phyloP scores from a whole-genome alignment of 257 asterid species.

The Striga asiatica region DNA sequence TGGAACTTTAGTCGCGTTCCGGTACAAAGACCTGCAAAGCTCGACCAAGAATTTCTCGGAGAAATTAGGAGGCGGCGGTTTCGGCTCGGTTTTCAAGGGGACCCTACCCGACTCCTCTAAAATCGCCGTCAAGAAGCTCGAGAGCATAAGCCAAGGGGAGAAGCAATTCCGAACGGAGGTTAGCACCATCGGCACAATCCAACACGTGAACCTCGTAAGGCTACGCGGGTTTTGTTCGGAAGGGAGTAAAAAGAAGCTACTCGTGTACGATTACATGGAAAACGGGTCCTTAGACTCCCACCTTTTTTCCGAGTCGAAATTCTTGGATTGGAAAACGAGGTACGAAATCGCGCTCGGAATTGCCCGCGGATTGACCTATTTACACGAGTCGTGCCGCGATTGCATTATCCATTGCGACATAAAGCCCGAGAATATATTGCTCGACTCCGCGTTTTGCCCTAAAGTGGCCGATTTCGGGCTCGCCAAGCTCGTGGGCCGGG shows the following conservation, averaged over 20 bases:
- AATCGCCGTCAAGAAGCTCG: conserved; percentile 40
- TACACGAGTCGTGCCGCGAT: conserved; percentile 44
- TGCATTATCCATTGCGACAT: conserved; percentile 47
- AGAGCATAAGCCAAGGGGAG: conserved; percentile 41
- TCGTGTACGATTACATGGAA: conserved; percentile 34
- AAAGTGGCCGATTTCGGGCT: conserved; percentile 38
- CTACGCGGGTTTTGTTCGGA: conserved; percentile 42
- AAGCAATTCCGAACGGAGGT: conserved; percentile 38
- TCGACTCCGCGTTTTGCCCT: conserved; percentile 25
- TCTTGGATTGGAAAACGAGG: conserved; percentile 31
- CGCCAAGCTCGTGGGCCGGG: conserved; percentile 42
- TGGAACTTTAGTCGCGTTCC: conserved; percentile 29
- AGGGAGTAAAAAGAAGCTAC: conserved; percentile 27
- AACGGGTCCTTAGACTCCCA: conserved; percentile 36
- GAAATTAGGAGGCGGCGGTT: conserved; percentile 44
- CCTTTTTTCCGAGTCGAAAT: conserved; percentile 20
- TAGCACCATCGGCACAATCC: conserved; percentile 37
- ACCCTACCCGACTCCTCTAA: conserved; percentile 24
- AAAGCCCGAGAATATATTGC: conserved; percentile 37
- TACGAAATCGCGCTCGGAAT: conserved; percentile 32
- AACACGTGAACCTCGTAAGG: conserved; percentile 41
- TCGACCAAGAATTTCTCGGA: conserved; percentile 40
- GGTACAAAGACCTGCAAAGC: conserved; percentile 29
- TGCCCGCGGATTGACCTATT: conserved; percentile 37
- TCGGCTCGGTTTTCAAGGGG: conserved; percentile 42